These are phyloP conservation scores for Colletotrichum brevisporum DNA, from an alignment of 2,329 filamentous ascomycete species.

Conservation along the genomic window DNA sequence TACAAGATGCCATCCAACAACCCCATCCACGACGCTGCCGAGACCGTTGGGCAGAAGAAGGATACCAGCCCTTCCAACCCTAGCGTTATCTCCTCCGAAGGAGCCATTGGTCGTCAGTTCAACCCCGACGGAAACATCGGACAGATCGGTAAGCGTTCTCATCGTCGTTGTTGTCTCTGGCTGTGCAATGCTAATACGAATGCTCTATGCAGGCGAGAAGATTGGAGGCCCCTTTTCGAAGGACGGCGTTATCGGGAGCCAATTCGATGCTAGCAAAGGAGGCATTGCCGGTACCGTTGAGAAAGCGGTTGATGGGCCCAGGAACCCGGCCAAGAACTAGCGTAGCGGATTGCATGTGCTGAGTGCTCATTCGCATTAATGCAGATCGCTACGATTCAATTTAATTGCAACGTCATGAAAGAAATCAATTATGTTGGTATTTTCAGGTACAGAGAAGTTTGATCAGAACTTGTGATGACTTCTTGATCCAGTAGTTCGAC, in stretches of 20 bases:
- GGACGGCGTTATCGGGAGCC: constrained; percentile 31
- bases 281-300: constrained; percentile 35
- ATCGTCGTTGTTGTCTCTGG: not conserved
- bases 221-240: constrained; percentile 31
- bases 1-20: constrained; percentile 29
- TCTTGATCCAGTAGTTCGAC: too few species aligned
- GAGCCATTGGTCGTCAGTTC: constrained; percentile 36
- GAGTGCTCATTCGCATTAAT: not conserved
- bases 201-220: constrained; percentile 9
- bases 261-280: constrained; percentile 30
- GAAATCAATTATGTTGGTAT: too few species aligned
- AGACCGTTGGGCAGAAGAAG: constrained; percentile 24
- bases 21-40: constrained; percentile 20
- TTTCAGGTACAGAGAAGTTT: too few species aligned
- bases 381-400: not conserved
- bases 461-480: too few species aligned
- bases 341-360: not conserved
- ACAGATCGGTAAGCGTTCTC: constrained; percentile 18
- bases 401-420: not conserved
- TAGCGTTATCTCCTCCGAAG: constrained; percentile 33
- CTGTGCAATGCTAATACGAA: fast-evolving
- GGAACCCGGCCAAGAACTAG: constrained; percentile 35
- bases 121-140: constrained; percentile 36
- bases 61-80: constrained; percentile 32
- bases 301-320: constrained; percentile 23